Conservation (phyloP, 2,329 filamentous ascomycete genomes). For the Claviceps pazoutovae region DNA sequence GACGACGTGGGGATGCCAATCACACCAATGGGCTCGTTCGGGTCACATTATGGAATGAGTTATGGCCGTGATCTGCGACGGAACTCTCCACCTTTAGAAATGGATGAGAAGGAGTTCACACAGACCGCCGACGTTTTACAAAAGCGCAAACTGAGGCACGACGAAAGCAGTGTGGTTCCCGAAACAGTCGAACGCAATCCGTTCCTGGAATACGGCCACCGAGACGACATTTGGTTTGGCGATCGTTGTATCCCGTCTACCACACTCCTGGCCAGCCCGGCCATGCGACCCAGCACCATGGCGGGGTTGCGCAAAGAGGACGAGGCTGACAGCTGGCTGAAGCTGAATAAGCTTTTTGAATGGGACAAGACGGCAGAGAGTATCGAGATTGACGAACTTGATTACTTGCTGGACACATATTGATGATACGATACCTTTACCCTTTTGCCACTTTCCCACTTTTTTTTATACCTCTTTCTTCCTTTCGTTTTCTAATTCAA, state of each 20-base stretch:
- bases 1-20: slow-evolving; percentile 45
- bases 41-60: slow-evolving; percentile 27
- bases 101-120: slow-evolving; percentile 92
- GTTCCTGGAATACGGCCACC: slow-evolving; percentile 21
- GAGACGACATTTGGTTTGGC: slow-evolving; percentile 41
- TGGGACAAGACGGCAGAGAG: slow-evolving; percentile 69
- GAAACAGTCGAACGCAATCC: slow-evolving; percentile 18
- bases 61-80: slow-evolving; percentile 38
- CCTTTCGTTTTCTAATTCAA: background rate
- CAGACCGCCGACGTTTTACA: slow-evolving; percentile 81
- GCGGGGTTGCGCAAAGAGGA: slow-evolving; percentile 23
- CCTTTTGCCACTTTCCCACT: slow-evolving; percentile 1
- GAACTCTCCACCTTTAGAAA: slow-evolving; percentile 80
- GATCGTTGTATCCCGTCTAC: slow-evolving; percentile 22
- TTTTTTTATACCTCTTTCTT: background rate
- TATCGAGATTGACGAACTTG: slow-evolving; percentile 85
- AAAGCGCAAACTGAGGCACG: slow-evolving; percentile 41
- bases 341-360: slow-evolving; percentile 28
- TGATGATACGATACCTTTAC: slow-evolving; percentile 22
- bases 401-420: slow-evolving; percentile 68
- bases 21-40: slow-evolving; percentile 51
- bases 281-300: slow-evolving; percentile 28
- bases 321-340: slow-evolving; percentile 26
- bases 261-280: slow-evolving; percentile 38
- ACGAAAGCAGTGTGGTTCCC: slow-evolving; percentile 18